Base-by-base conservation (phyloP, 306 rosid genomes). In the Inga oerstediana region DNA sequence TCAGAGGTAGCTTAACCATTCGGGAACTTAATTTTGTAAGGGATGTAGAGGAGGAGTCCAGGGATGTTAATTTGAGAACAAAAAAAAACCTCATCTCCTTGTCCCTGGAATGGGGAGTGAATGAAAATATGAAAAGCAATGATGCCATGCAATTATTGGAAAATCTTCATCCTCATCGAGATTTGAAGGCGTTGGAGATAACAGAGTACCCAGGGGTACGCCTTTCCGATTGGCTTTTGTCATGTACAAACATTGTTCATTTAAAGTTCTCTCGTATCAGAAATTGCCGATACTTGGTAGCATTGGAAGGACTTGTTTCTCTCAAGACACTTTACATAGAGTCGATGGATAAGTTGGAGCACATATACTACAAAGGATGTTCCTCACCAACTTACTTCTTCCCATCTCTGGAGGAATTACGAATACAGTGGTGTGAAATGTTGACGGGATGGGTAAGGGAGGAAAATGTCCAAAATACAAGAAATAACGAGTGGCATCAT, bases 251-350 rank as follows among this genome's bases (percentile, higher is more conserved):
- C 43, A 22, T 76, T 16, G 80, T 59, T 59, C 8, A 39, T 5
- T 39, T 39, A 7, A 0, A 0, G 0, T 2, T 76, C 13, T 0
- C 0, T 9, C 0, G 0, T 1, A 39, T 35, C 9, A 0, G 0
- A 2, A 77, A 64, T 39, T 77, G 72, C 2, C 80, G 37, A 43
- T n/a, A 43, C 44, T 34, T 41, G 14, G 24, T 41, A 41, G 27
- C 8, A 2, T 24, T 77, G 14, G 68, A 43, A 14, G 35, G 20
- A 24, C 13, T 77, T 22, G 27, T 48, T 5, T 61, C 15, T 4
- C 58, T 77, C 9, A 27, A 61, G 52, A 10, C 17, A 7, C 41
- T 56, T 13, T 0, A 2, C 17, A 48, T 48, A 12, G 0, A 0
- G 0, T 0, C 0, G 4, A 56, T 56, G 64, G 12, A 20, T 17